Base-by-base conservation (phyloP, 768 basidiomycete species). In the Xanthoconium purpureum region DNA sequence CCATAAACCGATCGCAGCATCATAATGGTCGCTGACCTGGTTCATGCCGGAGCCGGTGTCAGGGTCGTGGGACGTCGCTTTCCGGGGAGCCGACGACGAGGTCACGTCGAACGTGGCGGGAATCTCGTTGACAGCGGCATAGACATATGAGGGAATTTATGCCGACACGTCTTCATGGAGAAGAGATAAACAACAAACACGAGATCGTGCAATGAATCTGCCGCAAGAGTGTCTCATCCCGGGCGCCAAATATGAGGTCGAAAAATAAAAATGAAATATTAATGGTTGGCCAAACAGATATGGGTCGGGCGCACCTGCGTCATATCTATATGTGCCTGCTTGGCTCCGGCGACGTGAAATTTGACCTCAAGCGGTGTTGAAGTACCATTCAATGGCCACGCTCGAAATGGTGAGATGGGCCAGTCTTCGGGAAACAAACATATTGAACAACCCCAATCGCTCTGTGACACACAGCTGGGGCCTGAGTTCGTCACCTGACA, bases 131-230 rank as follows among this genome's bases (percentile, higher is more conserved):
- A 46, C 33, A 42, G 35, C 59, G 52, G 43, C 46, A n/a, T 30
- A 8, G 11, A 7, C 1, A 8, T 7, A 48, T 29, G 43, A 40
- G 59, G 59, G 39, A 38, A 38, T 32, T 36, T 7, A 56, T 61
- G 59, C 59, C 59, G 59, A 51, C 35, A 60, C 32, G 40, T 33
- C 40, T 35, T 48, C n/a, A 59, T 46, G 57, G 44, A 45, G 33
- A 58, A 40, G 17, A 37, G 39, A 58, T 47, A 59, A 45, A 39
- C 24, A 46, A 28, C 37, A 57, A 24, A 39, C 43, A 45, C 13
- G 39, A 47, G 52, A 60, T 55, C 47, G 20, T 24, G 15, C 52
- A 60, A 50, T 46, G 52, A 55, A 55, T 47, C 48, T 50, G 38
- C 50, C 33, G 28, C 40, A 42, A 28, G 37, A 46, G 28, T 33